These are phyloP conservation scores for Strigomonas oncopelti DNA, from an alignment of 208 protist species.

Conservation along the genomic window DNA sequence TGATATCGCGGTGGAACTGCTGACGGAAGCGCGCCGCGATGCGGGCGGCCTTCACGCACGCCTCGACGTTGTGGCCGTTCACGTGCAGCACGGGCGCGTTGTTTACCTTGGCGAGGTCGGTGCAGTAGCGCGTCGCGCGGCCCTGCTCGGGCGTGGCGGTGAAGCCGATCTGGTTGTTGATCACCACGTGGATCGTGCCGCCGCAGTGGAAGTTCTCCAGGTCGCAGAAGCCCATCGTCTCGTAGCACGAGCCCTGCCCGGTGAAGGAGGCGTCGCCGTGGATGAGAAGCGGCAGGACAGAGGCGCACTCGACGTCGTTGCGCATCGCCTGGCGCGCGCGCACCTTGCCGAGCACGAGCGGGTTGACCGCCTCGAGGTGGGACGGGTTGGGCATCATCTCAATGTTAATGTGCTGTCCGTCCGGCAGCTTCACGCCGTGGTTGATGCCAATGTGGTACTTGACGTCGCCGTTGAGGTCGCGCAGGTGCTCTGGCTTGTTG, in stretches of 20 bases:
- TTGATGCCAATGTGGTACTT: conserved; percentile 97
- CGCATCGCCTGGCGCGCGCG: conserved; percentile 90
- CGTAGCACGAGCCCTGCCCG: conserved; percentile 96
- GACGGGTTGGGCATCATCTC: conserved; percentile 98
- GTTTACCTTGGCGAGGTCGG: conserved; percentile 95
- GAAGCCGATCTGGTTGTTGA: conserved; percentile 99
- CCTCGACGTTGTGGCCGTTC: conserved; percentile 97
- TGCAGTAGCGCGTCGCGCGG: conserved; percentile 95
- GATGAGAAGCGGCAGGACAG: conserved; percentile 88
- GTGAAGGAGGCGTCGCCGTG: conserved; percentile 98
- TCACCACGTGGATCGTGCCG: conserved; percentile 97
- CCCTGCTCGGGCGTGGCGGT: conserved; percentile 93
- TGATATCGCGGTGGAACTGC: conserved; percentile 92
- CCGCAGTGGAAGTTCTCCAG: conserved; percentile 94
- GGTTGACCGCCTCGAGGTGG: conserved; percentile 98
- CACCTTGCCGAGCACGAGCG: conserved; percentile 96
- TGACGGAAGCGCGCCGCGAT: conserved; percentile 92
- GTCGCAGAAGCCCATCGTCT: conserved; percentile 94
- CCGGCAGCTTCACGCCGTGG: conserved; percentile 59
- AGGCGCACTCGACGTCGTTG: conserved; percentile 67
- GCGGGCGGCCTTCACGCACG: conserved; percentile 84
- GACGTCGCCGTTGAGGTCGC: conserved; percentile 87
- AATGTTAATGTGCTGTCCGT: conserved; percentile 88
- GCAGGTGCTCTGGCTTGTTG: conserved; percentile 35
- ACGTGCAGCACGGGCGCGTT: conserved; percentile 97